Evolutionary conservation across 2,329 filamentous ascomycete species (phyloP).

Genomic region (Escovopsis sp.): DNA sequence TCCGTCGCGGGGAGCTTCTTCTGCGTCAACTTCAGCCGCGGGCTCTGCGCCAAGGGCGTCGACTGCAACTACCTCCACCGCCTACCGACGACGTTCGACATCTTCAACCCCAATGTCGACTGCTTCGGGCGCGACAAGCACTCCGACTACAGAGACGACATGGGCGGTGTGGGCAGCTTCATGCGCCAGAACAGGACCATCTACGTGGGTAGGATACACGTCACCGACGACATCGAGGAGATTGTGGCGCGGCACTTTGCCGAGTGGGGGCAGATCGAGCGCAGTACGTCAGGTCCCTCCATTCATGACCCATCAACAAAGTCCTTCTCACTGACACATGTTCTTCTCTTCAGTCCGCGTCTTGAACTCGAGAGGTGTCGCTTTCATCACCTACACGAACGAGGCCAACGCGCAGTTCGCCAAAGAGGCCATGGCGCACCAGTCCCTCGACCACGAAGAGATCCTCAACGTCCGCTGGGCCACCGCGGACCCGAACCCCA

Average conservation of each 20-base stretch:
- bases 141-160: slow-evolving; percentile 86
- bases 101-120: slow-evolving; percentile 88
- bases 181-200: slow-evolving; percentile 87
- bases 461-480: slow-evolving; percentile 95
- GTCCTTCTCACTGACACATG: background rate
- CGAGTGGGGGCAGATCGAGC: slow-evolving; percentile 90
- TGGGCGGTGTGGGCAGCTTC: slow-evolving; percentile 93
- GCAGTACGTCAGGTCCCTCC: slow-evolving; percentile 31
- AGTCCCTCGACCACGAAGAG: slow-evolving; percentile 80
- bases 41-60: slow-evolving; percentile 67
- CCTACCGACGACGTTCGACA: slow-evolving; percentile 70
- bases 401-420: slow-evolving; percentile 84
- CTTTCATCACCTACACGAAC: slow-evolving; percentile 87
- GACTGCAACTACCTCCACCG: slow-evolving; percentile 93
- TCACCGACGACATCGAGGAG: slow-evolving; percentile 94
- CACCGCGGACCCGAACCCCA: slow-evolving; percentile 88
- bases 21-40: slow-evolving; percentile 82
- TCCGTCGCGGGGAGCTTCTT: slow-evolving; percentile 71
- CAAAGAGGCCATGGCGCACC: slow-evolving; percentile 91
- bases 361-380: slow-evolving; percentile 77
- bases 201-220: slow-evolving; percentile 87
- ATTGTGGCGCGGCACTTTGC: slow-evolving; percentile 88
- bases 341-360: slow-evolving; percentile 44
- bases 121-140: slow-evolving; percentile 84
- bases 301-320: background rate